Conservation (phyloP, 306 rosid species). For the Cercis canadensis region DNA sequence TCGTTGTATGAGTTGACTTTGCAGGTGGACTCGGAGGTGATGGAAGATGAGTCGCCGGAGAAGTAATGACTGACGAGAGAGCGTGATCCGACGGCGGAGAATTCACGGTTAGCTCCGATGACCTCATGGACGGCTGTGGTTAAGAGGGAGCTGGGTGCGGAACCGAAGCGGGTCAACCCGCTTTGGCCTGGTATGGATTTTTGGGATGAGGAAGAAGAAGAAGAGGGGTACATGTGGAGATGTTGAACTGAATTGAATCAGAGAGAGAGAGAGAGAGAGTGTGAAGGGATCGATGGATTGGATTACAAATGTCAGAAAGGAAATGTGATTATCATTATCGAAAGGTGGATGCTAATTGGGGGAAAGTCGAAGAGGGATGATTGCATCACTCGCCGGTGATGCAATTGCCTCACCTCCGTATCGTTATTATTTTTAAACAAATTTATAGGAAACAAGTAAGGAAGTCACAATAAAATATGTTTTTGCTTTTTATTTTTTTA, state of each 20-base stretch:
- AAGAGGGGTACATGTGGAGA: conserved; percentile 52
- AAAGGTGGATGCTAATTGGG: too few species aligned
- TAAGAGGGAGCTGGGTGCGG: conserved; percentile 60
- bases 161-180: conserved; percentile 61
- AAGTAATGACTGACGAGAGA: conserved; percentile 41
- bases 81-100: conserved; percentile 40
- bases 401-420: too few species aligned
- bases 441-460: too few species aligned
- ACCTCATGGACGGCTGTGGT: conserved; percentile 54
- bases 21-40: conserved; percentile 44
- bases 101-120: conserved; percentile 49
- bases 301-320: too few species aligned
- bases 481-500: too few species aligned
- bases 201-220: conserved; percentile 52
- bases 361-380: too few species aligned
- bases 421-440: too few species aligned
- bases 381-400: too few species aligned
- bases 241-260: background rate
- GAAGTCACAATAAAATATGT: too few species aligned
- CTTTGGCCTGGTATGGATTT: conserved; percentile 30
- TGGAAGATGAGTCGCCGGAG: conserved; percentile 46
- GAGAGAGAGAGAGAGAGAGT: background rate
- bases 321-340: too few species aligned
- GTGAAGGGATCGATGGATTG: background rate
- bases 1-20: conserved; percentile 6